Base-by-base conservation (phyloP, 805 yeast species). In the Kockiozyma suomiensis region DNA sequence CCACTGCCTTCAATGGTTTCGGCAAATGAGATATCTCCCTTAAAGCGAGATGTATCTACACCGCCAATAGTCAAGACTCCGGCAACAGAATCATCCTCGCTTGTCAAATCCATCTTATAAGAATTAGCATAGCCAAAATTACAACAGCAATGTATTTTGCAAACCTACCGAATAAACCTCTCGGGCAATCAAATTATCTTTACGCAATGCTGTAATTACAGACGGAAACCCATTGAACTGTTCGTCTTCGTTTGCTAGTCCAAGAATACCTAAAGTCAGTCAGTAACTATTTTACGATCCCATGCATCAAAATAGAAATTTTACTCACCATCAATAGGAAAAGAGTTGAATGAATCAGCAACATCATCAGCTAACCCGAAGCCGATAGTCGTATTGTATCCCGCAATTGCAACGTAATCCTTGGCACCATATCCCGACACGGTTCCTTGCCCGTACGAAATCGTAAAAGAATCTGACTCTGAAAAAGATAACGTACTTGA, bases 301-400 rank as follows among this genome's bases (percentile, higher is more conserved):
- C 2, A 38, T 15, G 28, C 10, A 3, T 13, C 21, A 5, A 12
- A n/a, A 46, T 23, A 30, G 10, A 30, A n/a, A n/a, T n/a, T n/a
- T n/a, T 19, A 30, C 58, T 30, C 40, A 53, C 65, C 90, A 62
- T 83, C 81, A 41, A 84, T 79, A 15, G 79, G 76, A 70, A 82
- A 85, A 17, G 75, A 74, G 2, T 73, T 74, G 62, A 85, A 85
- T 58, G 82, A 76, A 33, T 75, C 76, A 1, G 87, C 88, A 2
- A 82, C 86, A 3, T 72, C 45, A 15, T 71, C 67, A 0, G 88
- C 86, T 32, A 79, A 75, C 21, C 90, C 90, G 64, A 85, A 78
- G 23, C 77, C 70, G 65, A 81, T 51, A 21, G 64, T 49, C 15
- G 71, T 58, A 21, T 75, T 71, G n/a, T 73, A 75, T 6, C 78